These are phyloP conservation scores for Zygnema cylindricum DNA, from an alignment of 139 green algal genomes.

Conservation along the genomic window DNA sequence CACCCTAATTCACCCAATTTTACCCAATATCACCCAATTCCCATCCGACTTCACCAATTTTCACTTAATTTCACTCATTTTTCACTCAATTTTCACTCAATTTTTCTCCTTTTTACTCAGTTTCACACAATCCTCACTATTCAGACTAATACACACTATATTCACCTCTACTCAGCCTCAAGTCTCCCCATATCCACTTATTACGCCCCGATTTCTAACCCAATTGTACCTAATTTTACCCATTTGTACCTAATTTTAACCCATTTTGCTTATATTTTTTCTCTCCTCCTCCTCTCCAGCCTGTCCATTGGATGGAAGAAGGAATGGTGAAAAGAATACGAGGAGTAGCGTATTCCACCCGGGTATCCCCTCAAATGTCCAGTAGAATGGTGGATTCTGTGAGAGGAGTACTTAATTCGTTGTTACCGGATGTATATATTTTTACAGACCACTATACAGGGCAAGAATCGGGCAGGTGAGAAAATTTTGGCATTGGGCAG, in stretches of 20 bases:
- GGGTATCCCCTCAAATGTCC: conserved; percentile 74
- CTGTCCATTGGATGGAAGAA: conserved; percentile 78
- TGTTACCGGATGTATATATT: conserved; percentile 97
- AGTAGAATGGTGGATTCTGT: conserved; percentile 84
- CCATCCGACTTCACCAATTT: no score
- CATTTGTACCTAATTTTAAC: no score
- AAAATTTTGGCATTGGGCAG: not conserved
- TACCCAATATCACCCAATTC: no score
- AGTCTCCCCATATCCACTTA: conserved; percentile 1
- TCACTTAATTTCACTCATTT: no score
- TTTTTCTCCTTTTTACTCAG: conserved; percentile 19
- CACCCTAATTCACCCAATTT: no score
- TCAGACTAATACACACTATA: not conserved
- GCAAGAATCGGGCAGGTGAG: conserved; percentile 57
- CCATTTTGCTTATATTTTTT: no score
- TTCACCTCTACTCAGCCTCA: not conserved
- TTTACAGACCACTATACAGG: conserved; percentile 95
- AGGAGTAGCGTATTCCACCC: conserved; percentile 88
- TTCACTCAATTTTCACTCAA: no score
- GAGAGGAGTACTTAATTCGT: conserved; percentile 86
- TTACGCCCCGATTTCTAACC: no score
- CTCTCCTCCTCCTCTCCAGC: no score
- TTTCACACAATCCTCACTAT: not conserved
- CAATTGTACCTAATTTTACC: not conserved
- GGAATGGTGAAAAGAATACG: conserved; percentile 95